These are phyloP conservation scores for Phytophthora citricola DNA, from an alignment of 352 stramenopile genomes.

Conservation along the genomic window DNA sequence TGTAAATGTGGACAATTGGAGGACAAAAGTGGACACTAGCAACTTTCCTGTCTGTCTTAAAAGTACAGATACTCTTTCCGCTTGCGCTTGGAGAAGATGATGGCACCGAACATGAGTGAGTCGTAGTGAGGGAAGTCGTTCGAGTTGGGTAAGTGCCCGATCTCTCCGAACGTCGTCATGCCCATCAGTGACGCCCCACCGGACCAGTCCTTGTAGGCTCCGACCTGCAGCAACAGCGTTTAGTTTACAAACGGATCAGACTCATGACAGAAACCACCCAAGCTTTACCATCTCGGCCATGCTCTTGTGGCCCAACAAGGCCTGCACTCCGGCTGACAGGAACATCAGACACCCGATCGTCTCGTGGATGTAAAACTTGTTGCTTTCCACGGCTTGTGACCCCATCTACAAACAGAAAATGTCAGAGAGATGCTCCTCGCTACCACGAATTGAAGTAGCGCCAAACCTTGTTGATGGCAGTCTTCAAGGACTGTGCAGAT, in stretches of 20 bases:
- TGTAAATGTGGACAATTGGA: conserved; percentile 13
- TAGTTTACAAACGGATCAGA: background rate
- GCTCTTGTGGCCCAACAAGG: conserved; percentile 85
- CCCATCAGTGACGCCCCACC: conserved; percentile 83
- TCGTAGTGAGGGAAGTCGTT: conserved; percentile 89
- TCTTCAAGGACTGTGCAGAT: conserved; percentile 81
- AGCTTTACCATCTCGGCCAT: conserved; percentile 85
- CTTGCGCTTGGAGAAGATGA: conserved; percentile 89
- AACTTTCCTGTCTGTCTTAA: conserved; percentile 18
- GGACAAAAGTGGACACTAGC: conserved; percentile 31
- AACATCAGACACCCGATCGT: conserved; percentile 89
- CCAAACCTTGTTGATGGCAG: conserved; percentile 80
- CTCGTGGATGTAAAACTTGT: conserved; percentile 86
- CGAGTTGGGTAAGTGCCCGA: conserved; percentile 81
- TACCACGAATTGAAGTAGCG: background rate
- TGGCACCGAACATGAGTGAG: conserved; percentile 89
- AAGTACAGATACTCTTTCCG: conserved; percentile 82
- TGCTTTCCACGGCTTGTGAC: conserved; percentile 68
- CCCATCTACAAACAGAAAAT: conserved; percentile 63
- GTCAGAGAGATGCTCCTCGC: conserved; percentile 1
- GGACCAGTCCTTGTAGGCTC: conserved; percentile 87
- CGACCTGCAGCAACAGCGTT: conserved; percentile 52
- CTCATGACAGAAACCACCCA: background rate
- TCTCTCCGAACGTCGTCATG: conserved; percentile 90
- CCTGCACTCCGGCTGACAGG: conserved; percentile 83